Conservation (phyloP, 2,329 filamentous ascomycete species). For the Daldinia sp. region DNA sequence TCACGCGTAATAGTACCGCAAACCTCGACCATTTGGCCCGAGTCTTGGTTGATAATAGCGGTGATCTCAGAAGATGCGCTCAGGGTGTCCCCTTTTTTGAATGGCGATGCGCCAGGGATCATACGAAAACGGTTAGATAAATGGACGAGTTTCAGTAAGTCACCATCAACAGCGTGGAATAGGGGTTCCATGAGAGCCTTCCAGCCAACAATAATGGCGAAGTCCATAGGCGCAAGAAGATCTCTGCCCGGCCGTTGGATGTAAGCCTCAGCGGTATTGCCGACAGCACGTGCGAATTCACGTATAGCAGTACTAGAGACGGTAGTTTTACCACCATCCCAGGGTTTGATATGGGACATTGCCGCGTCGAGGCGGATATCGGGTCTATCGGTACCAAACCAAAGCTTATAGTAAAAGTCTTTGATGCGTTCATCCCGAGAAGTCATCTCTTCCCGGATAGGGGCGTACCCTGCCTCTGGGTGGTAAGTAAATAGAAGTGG, state of each 20-base stretch:
- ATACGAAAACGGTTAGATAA: slow-evolving; percentile 96
- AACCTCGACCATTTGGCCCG: slow-evolving; percentile 98
- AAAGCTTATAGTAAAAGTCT: slow-evolving; percentile 96
- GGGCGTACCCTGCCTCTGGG: slow-evolving; percentile 91
- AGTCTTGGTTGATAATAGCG: slow-evolving; percentile 93
- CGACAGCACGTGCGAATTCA: slow-evolving; percentile 29
- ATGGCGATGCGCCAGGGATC: slow-evolving; percentile 86
- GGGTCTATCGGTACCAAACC: slow-evolving; percentile 71
- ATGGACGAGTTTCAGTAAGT: slow-evolving; percentile 92
- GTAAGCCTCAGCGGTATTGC: slow-evolving; percentile 31
- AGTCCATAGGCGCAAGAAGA: slow-evolving; percentile 79
- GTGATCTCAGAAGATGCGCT: slow-evolving; percentile 93
- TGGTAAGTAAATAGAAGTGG: slow-evolving; percentile 89
- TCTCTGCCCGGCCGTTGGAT: slow-evolving; percentile 30
- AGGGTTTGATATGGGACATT: slow-evolving; percentile 8
- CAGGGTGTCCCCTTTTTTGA: slow-evolving; percentile 91
- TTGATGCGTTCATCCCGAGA: slow-evolving; percentile 95
- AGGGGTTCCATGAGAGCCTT: slow-evolving; percentile 90
- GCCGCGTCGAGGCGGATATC: neutral
- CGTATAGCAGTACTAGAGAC: slow-evolving; percentile 59
- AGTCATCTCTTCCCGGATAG: slow-evolving; percentile 92
- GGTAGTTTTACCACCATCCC: slow-evolving; percentile 77
- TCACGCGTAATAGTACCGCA: slow-evolving; percentile 90
- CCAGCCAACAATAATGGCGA: slow-evolving; percentile 93
- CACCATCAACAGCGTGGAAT: slow-evolving; percentile 81